These are phyloP conservation scores for Zea mays DNA, from an alignment of 176 grass and related monocot genomes.

Conservation along the genomic window Zm-B73-REFERENCE-NAM-5.0 NC_050100.1:41566501-41567000, in stretches of 20 bases:
- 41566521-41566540: constrained; percentile 34
- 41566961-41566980: not conserved
- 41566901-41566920: not conserved
- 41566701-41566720: constrained; percentile 54
- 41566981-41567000: not conserved
- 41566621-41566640: constrained; percentile 82
- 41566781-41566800: not conserved
- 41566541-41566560: constrained; percentile 83
- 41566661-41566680: constrained; percentile 71
- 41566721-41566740: not conserved
- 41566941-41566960: not conserved
- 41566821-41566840: not conserved
- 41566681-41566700: constrained; percentile 67
- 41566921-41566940: not conserved
- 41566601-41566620: constrained; percentile 93
- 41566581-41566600: constrained; percentile 83
- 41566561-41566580: constrained; percentile 76
- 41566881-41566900: constrained; percentile 1
- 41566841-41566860: not conserved
- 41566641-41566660: constrained; percentile 68
- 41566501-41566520: not conserved
- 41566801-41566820: constrained; percentile 44
- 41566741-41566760: not conserved
- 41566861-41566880: not conserved
- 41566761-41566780: constrained; percentile 1